Evolutionary conservation across 1,284 basidiomycete genomes (phyloP).

Genomic region (Phaffia rhodozyma): DNA sequence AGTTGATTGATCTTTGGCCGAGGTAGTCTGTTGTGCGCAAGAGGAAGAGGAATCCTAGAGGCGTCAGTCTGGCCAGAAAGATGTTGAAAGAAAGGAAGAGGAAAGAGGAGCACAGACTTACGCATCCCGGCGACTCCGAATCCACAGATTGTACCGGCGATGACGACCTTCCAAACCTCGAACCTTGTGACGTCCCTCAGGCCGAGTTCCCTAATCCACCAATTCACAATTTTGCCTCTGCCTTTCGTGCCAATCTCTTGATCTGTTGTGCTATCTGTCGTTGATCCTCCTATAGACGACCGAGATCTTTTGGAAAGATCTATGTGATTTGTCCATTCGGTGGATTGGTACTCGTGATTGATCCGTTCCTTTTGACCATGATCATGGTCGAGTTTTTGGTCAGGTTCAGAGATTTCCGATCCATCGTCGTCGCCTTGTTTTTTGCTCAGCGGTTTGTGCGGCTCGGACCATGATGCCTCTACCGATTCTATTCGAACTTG

Average conservation of each 20-base stretch:
- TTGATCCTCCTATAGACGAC: neutral
- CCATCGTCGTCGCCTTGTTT: neutral
- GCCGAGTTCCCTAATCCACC: slow-evolving; percentile 25
- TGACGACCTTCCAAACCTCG: slow-evolving; percentile 35
- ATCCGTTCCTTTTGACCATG: too few relatives aligned
- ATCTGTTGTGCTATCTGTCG: neutral
- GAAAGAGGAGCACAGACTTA: slow-evolving; percentile 23
- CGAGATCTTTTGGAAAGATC: neutral
- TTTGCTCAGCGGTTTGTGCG: neutral
- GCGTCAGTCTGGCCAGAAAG: neutral
- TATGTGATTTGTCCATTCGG: too few relatives aligned
- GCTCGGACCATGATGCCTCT: neutral
- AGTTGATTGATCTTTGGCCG: slow-evolving; percentile 38
- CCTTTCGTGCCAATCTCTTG: slow-evolving; percentile 12
- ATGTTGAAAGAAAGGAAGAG: neutral
- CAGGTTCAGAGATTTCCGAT: neutral
- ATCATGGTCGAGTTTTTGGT: neutral
- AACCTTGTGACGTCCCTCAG: slow-evolving; percentile 33
- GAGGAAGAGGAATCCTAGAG: neutral
- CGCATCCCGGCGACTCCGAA: slow-evolving; percentile 40
- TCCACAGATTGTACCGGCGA: slow-evolving; percentile 36
- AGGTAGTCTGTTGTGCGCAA: slow-evolving; percentile 33
- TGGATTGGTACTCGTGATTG: too few relatives aligned
- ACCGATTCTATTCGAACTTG: neutral
- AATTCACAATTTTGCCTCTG: neutral